Evolutionary conservation across 2,329 filamentous ascomycete genomes (phyloP).

Genomic region (Xylariales sp.): DNA sequence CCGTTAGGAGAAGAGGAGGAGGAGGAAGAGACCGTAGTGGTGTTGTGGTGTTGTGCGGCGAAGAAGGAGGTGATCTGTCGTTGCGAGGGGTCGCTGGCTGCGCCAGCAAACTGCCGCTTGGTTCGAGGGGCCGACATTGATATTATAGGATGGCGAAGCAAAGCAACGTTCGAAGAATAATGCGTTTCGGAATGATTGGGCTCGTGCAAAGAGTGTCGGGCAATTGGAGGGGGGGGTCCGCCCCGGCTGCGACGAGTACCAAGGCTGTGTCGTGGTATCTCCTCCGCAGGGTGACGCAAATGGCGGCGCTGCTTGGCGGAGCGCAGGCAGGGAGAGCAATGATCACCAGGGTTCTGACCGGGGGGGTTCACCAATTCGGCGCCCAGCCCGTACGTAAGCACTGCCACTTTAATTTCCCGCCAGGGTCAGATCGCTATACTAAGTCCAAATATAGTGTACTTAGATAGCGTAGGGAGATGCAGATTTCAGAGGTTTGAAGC

Average conservation of each 20-base stretch:
- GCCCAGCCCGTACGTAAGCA: not conserved
- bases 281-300: constrained; percentile 25
- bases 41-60: constrained; percentile 29
- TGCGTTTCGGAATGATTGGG: constrained; percentile 29
- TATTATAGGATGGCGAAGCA: not conserved
- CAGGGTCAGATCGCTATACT: not conserved
- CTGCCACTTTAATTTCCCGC: constrained; percentile 31
- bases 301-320: constrained; percentile 25
- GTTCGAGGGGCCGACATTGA: constrained; percentile 65
- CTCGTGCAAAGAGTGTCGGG: constrained; percentile 19
- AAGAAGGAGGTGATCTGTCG: constrained; percentile 75
- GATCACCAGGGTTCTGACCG: not conserved
- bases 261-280: constrained; percentile 20
- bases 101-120: constrained; percentile 72
- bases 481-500: not conserved
- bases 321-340: not conserved
- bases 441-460: constrained; percentile 5
- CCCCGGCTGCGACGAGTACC: constrained; percentile 13
- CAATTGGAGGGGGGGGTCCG: not conserved
- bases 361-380: not conserved
- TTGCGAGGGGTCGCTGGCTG: constrained; percentile 67
- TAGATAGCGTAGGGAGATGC: not conserved
- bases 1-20: constrained; percentile 48
- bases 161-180: not conserved
- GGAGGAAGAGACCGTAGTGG: no score